phyloP scores from a whole-genome alignment of 768 basidiomycete species.

The Hygrophorus pudorinus region DNA sequence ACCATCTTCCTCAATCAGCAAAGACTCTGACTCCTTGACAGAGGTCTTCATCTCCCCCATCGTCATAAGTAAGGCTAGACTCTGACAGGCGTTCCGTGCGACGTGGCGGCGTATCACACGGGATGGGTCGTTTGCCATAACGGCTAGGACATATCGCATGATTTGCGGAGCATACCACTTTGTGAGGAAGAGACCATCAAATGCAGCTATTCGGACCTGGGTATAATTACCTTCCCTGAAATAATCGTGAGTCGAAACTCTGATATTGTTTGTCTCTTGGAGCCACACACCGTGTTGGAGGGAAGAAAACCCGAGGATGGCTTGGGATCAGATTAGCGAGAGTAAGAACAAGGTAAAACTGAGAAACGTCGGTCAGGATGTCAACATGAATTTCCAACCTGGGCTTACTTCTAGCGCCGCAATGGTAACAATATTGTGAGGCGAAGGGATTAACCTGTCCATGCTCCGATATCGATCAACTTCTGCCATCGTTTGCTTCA shows the following conservation, averaged over 20 bases:
- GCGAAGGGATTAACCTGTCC: slow-evolving; percentile 91
- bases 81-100: slow-evolving; percentile 76
- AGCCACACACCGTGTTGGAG: slow-evolving; percentile 67
- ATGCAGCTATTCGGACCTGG: slow-evolving; percentile 85
- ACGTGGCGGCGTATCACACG: slow-evolving; percentile 79
- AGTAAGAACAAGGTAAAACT: slow-evolving; percentile 78
- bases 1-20: slow-evolving; percentile 84
- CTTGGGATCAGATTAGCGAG: slow-evolving; percentile 70
- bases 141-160: slow-evolving; percentile 80
- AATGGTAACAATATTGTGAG: slow-evolving; percentile 87
- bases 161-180: slow-evolving; percentile 81
- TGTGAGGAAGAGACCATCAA: slow-evolving; percentile 86
- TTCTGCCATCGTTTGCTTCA: slow-evolving; percentile 70
- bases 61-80: slow-evolving; percentile 74
- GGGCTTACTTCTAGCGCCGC: slow-evolving; percentile 80
- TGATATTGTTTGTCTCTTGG: not conserved
- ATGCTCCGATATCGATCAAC: slow-evolving; percentile 89
- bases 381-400: not conserved
- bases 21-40: slow-evolving; percentile 61
- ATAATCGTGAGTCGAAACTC: not conserved
- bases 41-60: slow-evolving; percentile 85
- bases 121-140: slow-evolving; percentile 81
- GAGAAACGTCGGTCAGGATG: slow-evolving; percentile 1
- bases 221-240: slow-evolving; percentile 87
- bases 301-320: slow-evolving; percentile 71